Evolutionary conservation across 192 early-diverging fungal species (phyloP), one percentile per base, ranked within the genome.

Genomic region (Coemansia reversa): DNA sequence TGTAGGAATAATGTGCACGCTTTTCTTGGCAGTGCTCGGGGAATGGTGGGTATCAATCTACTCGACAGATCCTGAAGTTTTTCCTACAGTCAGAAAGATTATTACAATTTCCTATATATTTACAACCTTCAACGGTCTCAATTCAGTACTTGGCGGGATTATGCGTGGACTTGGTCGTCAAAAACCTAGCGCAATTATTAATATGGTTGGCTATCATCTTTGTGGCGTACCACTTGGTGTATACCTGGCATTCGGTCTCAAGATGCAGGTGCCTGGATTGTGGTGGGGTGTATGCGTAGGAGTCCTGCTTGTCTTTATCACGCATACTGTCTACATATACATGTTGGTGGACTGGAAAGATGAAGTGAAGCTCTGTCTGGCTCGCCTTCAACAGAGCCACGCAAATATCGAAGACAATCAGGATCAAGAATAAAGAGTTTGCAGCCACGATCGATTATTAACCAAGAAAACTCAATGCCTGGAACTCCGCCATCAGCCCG

Each of bases 11-110:
- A 45, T 83, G 52, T 92, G 86, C 57, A 84, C 86, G 2, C 39
- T 64, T 14, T 67, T 87, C 52, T 72, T 93, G 60, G 60, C 93
- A 8, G 23, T 75, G 25, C 65, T 54, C 47, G 62, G 85, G 35
- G 59, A 87, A 51, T 65, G 65, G 23, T 86, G 85, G 84, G 92
- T 92, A 24, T 83, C 83, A 28, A 59, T 89, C 24, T 89, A 83
- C 69, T 74, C 58, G 67, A 60, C 55, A 35, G 66, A 68, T 14
- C 60, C 68, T 12, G 62, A 45, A 19, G 72, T 80, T 9, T 61
- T 71, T 42, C 50, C 33, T 7, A 30, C 60, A 7, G 77, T 80
- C 16, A 66, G 65, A 9, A 57, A 59, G 3, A 55, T 74, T 22
- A 74, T 80, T 64, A 63, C 58, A n/a, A 60, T 80, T 4, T 66